Evolutionary conservation across 495 filamentous ascomycete genomes (phyloP).

Genomic region (Hypoxylon fragiforme): DNA sequence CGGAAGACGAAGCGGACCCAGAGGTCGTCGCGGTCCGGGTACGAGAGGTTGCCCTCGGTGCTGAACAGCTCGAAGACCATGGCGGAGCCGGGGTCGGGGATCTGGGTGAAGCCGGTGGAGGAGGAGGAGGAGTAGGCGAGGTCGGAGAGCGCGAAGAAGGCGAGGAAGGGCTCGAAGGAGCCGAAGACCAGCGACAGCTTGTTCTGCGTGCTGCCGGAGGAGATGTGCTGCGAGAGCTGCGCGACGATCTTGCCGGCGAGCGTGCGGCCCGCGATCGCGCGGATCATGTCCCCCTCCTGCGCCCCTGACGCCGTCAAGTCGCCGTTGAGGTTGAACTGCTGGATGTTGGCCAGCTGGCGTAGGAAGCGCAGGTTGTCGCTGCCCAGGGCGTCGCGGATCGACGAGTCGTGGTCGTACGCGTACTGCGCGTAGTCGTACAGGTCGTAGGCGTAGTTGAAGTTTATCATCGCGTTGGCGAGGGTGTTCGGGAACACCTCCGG

Average conservation of each 20-base stretch:
- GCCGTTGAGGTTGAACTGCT: slow-evolving; percentile 42
- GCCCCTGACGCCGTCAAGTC: slow-evolving; percentile 37
- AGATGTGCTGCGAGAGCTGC: slow-evolving; percentile 39
- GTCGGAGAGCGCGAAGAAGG: slow-evolving; percentile 44
- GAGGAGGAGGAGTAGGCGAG: slow-evolving; percentile 23
- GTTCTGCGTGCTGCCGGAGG: slow-evolving; percentile 27
- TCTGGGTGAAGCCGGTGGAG: slow-evolving; percentile 29
- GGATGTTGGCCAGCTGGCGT: slow-evolving; percentile 34
- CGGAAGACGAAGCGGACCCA: slow-evolving; percentile 49
- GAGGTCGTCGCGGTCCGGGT: slow-evolving; percentile 33
- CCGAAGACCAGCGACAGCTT: slow-evolving; percentile 49
- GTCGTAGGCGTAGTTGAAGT: slow-evolving; percentile 47
- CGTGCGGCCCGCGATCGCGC: slow-evolving; percentile 46
- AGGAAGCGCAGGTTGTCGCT: slow-evolving; percentile 32
- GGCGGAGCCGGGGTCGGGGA: slow-evolving; percentile 45
- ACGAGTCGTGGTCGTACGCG: slow-evolving; percentile 42
- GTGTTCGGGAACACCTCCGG: slow-evolving; percentile 34
- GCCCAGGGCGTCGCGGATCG: slow-evolving; percentile 24
- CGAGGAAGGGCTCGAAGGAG: slow-evolving; percentile 47
- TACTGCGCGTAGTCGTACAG: slow-evolving; percentile 50
- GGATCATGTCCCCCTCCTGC: slow-evolving; percentile 41
- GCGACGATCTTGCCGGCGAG: slow-evolving; percentile 38
- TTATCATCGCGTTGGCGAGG: slow-evolving; percentile 32
- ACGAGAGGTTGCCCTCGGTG: slow-evolving; percentile 25
- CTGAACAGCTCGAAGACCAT: slow-evolving; percentile 51